Percentiles rank a stretch among this genome's conserved stretches.
Evolutionary conservation across 2,329 filamentous ascomycete genomes (phyloP).

Genomic region (Emmonsia crescens): DNA sequence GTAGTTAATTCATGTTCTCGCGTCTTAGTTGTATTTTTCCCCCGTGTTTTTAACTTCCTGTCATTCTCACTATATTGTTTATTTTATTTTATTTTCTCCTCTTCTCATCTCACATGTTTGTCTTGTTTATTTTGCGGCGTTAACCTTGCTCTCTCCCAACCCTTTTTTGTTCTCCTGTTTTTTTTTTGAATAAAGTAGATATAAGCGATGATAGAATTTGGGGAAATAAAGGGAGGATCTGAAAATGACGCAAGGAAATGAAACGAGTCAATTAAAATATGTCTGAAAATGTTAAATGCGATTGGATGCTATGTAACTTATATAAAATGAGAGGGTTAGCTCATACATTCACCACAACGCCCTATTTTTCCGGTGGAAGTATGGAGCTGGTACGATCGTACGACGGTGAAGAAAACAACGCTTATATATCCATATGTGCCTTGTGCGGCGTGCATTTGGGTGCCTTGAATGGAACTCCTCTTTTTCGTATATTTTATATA

Average conservation of each 20-base stretch:
- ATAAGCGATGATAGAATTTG: not conserved
- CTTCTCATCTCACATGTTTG: not conserved
- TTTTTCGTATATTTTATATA: slow-evolving; percentile 1
- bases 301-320: not conserved
- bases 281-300: not conserved
- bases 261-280: not conserved
- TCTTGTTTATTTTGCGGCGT: not conserved
- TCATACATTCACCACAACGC: slow-evolving; percentile 50
- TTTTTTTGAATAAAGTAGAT: not conserved
- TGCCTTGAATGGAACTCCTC: slow-evolving; percentile 21
- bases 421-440: slow-evolving; percentile 46
- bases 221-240: not conserved
- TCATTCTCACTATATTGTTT: not conserved
- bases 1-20: not conserved
- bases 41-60: not conserved
- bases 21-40: not conserved
- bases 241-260: not conserved
- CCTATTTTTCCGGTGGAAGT: slow-evolving; percentile 53
- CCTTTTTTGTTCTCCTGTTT: not conserved
- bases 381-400: slow-evolving; percentile 43
- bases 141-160: not conserved
- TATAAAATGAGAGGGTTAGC: slow-evolving; percentile 15
- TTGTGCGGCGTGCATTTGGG: slow-evolving; percentile 47
- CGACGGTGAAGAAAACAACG: slow-evolving; percentile 36
- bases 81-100: not conserved